These are phyloP conservation scores for Colletotrichum filicis DNA, from an alignment of 2,329 filamentous ascomycete species.

Conservation along the genomic window DNA sequence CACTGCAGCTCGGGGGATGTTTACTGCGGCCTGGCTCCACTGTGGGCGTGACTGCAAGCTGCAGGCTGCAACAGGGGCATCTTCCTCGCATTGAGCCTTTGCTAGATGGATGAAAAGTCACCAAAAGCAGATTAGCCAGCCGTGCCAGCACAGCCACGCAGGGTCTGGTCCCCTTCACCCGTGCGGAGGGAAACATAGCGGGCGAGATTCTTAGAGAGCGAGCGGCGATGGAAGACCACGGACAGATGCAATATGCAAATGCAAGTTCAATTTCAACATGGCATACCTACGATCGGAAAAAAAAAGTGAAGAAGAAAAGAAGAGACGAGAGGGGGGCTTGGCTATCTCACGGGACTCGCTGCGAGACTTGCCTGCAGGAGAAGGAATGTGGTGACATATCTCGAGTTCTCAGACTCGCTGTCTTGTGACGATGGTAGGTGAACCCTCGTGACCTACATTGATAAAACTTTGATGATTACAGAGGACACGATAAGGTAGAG, in stretches of 20 bases:
- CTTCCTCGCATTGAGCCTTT: not conserved
- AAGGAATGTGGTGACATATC: slow-evolving; percentile 8
- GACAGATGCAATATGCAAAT: slow-evolving; percentile 18
- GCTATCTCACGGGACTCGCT: slow-evolving; percentile 21
- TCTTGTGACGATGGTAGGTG: slow-evolving; percentile 8
- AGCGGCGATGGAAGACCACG: not conserved
- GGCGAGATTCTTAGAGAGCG: not conserved
- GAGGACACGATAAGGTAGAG: not conserved
- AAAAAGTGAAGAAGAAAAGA: not conserved
- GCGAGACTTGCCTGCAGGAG: slow-evolving; percentile 14
- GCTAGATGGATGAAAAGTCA: not conserved
- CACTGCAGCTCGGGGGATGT: slow-evolving; percentile 14
- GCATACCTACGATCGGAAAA: not conserved
- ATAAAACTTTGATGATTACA: not conserved
- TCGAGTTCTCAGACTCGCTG: not conserved
- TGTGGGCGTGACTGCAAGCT: slow-evolving; percentile 13
- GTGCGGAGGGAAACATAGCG: slow-evolving; percentile 16
- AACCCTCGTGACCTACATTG: not conserved
- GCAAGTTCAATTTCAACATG: slow-evolving; percentile 9
- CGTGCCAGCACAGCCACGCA: slow-evolving; percentile 33
- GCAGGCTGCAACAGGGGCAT: slow-evolving; percentile 14
- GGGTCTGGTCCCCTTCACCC: slow-evolving; percentile 35
- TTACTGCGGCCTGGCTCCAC: slow-evolving; percentile 17
- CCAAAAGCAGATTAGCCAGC: slow-evolving; percentile 8
- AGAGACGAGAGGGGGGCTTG: slow-evolving; percentile 16